phyloP scores from a whole-genome alignment of 2,329 filamentous ascomycete species.

The Botrytis pseudocinerea region DNA sequence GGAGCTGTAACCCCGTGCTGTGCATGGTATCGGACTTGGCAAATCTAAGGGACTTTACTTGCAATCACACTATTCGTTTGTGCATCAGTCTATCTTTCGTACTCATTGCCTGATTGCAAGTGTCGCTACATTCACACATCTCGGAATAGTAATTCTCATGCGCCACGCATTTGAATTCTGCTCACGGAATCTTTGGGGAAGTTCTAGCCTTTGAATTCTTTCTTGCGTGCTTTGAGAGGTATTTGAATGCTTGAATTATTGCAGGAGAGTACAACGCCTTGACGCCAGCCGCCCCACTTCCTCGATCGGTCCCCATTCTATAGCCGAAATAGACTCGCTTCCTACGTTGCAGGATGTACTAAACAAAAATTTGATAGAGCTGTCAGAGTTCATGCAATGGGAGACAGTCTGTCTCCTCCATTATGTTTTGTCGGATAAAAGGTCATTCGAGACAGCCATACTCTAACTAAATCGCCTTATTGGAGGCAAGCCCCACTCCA shows the following conservation, averaged over 20 bases:
- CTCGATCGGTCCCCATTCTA: not conserved
- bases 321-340: not conserved
- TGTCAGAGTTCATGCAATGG: not conserved
- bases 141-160: not conserved
- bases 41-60: not conserved
- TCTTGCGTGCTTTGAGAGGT: not conserved
- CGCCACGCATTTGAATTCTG: not conserved
- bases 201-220: not conserved
- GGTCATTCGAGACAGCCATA: not conserved
- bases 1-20: not conserved
- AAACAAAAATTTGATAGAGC: not conserved
- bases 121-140: not conserved
- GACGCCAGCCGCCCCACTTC: not conserved
- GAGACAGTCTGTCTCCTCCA: rapidly evolving
- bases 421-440: not conserved
- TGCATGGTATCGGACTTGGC: not conserved
- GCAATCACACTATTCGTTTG: not conserved
- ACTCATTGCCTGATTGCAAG: not conserved
- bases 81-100: not conserved
- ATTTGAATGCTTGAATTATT: not conserved
- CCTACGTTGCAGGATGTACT: not conserved
- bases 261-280: not conserved
- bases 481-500: not conserved
- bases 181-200: not conserved
- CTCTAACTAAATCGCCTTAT: not conserved